A percentile compares a stretch with the other conserved stretches of the same genome.
Conservation (phyloP, 192 early-diverging fungal genomes). For the Podila epigama region DNA sequence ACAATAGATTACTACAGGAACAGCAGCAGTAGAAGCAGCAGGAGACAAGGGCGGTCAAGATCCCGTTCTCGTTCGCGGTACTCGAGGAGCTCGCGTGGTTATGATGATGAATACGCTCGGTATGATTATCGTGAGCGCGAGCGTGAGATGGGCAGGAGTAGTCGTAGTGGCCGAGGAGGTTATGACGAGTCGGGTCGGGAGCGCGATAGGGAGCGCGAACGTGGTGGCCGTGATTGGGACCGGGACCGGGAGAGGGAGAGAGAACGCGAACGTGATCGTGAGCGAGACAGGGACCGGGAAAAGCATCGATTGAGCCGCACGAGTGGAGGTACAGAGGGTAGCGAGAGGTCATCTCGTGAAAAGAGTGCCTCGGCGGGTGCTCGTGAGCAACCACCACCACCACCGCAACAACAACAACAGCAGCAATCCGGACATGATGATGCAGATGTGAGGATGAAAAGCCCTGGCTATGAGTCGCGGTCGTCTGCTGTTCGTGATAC, state of each 20-base stretch:
- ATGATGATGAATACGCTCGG: conserved; percentile 29
- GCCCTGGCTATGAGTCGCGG: no score
- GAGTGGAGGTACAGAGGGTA: conserved; percentile 4
- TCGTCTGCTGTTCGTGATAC: no score
- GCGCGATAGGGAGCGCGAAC: conserved; percentile 13
- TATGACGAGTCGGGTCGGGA: conserved; percentile 1
- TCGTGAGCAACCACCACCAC: no score
- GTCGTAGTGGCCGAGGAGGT: not conserved
- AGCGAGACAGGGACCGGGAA: conserved; percentile 14
- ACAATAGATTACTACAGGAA: conserved; percentile 11
- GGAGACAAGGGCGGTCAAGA: conserved; percentile 2
- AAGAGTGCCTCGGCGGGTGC: no score
- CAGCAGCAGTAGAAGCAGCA: conserved; percentile 3
- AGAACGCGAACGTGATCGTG: conserved; percentile 15
- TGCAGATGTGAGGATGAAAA: not conserved
- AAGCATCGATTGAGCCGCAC: conserved; percentile 8
- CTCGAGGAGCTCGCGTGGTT: conserved; percentile 25
- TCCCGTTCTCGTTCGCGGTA: conserved; percentile 34
- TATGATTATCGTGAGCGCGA: conserved; percentile 29
- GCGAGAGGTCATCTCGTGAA: not conserved
- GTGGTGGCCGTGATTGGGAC: conserved; percentile 9
- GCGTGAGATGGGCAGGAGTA: conserved; percentile 4
- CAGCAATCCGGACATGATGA: no score
- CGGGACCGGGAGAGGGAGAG: conserved; percentile 10
- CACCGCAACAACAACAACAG: no score